These are phyloP conservation scores for Boletales sp. DNA, from an alignment of 768 basidiomycete genomes.

Conservation along the genomic window DNA sequence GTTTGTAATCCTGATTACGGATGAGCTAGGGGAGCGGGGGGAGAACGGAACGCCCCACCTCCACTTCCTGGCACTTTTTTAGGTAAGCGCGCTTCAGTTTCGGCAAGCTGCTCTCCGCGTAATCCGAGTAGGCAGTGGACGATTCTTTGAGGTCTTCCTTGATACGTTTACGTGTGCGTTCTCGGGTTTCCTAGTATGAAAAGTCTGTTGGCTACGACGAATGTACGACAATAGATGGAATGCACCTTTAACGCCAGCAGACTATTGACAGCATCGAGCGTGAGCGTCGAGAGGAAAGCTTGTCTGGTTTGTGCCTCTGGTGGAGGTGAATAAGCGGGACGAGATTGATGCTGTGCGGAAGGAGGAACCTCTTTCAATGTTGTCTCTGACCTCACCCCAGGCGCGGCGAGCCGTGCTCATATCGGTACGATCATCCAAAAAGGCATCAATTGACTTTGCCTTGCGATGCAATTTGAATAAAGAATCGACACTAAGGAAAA, in stretches of 20 bases:
- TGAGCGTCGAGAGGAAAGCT: conserved; percentile 72
- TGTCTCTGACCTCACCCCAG: conserved; percentile 85
- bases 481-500: conserved; percentile 59
- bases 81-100: conserved; percentile 75
- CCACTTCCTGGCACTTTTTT: conserved; percentile 85
- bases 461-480: conserved; percentile 71
- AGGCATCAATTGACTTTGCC: conserved; percentile 64
- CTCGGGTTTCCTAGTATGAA: conserved; percentile 72
- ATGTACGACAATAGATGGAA: neutral
- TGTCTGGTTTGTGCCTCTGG: conserved; percentile 79
- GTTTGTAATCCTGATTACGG: conserved; percentile 58
- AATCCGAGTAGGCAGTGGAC: conserved; percentile 72
- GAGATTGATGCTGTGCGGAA: neutral
- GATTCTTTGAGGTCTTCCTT: conserved; percentile 89
- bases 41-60: conserved; percentile 45
- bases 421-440: conserved; percentile 69
- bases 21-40: conserved; percentile 8
- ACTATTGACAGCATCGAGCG: conserved; percentile 68
- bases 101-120: conserved; percentile 74
- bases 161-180: conserved; percentile 86
- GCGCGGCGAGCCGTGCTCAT: conserved; percentile 62
- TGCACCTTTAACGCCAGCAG: conserved; percentile 64
- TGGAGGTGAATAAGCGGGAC: conserved; percentile 4
- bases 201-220: conserved; percentile 1
- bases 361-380: conserved; percentile 69